phyloP scores from a whole-genome alignment of 495 filamentous ascomycete genomes.

The Penicillium paxilli region DNA sequence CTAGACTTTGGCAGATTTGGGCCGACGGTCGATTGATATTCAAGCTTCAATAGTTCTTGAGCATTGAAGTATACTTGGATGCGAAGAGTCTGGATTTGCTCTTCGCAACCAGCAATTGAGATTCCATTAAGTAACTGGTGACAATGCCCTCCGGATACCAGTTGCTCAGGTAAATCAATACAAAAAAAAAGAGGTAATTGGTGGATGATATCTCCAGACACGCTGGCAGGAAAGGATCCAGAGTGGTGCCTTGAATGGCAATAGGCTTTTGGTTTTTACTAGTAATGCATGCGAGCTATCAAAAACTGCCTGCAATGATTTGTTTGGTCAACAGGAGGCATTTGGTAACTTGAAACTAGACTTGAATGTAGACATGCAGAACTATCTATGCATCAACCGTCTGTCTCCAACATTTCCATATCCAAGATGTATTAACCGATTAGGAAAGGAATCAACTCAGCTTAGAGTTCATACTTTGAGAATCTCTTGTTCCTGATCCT shows the following conservation, averaged over 20 bases:
- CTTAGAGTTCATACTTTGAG: neutral
- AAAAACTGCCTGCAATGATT: too few relatives aligned
- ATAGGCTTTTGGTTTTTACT: too few relatives aligned
- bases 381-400: too few relatives aligned
- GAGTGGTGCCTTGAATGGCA: too few relatives aligned
- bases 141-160: neutral
- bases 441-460: neutral
- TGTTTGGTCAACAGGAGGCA: too few relatives aligned
- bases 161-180: too few relatives aligned
- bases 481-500: neutral
- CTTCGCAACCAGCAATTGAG: neutral
- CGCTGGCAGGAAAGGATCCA: too few relatives aligned
- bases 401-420: neutral
- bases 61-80: neutral
- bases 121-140: neutral
- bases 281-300: too few relatives aligned
- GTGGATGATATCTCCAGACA: too few relatives aligned
- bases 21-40: neutral
- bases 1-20: neutral
- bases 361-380: too few relatives aligned
- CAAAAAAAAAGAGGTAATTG: too few relatives aligned
- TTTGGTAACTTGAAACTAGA: too few relatives aligned
- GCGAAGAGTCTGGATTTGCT: neutral
- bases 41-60: neutral
- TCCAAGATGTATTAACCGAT: neutral